A percentile compares a stretch with the other conserved stretches of the same genome.
These are phyloP conservation scores for Ascochyta lentis DNA, from an alignment of 2,329 filamentous ascomycete genomes.

Conservation along the genomic window DNA sequence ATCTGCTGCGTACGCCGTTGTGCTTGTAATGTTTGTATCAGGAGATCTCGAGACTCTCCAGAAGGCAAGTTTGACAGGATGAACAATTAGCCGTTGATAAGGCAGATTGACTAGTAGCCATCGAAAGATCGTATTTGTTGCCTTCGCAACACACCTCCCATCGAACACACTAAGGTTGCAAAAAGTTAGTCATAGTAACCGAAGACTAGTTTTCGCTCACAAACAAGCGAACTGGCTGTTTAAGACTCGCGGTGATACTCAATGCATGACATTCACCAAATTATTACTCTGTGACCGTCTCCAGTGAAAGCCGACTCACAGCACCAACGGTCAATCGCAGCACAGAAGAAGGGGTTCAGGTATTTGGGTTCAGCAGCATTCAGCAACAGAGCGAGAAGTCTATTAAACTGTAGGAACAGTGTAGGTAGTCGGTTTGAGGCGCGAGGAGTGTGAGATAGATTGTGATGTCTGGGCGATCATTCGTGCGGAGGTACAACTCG, in stretches of 20 bases:
- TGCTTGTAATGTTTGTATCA: neutral
- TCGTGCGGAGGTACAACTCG: neutral
- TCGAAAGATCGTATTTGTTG: neutral
- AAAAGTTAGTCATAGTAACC: too few species aligned
- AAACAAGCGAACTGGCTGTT: too few species aligned
- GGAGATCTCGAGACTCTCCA: neutral
- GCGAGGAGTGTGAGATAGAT: neutral
- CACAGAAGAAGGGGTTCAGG: too few species aligned
- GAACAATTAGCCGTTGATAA: neutral
- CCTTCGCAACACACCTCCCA: neutral
- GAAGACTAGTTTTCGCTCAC: too few species aligned
- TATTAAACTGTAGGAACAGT: too few species aligned
- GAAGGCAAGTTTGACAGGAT: neutral
- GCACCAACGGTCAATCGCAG: too few species aligned
- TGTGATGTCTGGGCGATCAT: neutral
- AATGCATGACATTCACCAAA: too few species aligned
- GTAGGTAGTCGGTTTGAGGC: neutral
- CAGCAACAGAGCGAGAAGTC: neutral
- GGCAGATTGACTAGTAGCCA: neutral
- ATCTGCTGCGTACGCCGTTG: neutral
- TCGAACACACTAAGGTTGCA: neutral
- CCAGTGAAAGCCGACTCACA: too few species aligned
- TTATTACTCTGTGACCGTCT: too few species aligned
- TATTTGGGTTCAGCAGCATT: neutral
- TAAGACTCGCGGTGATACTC: too few species aligned